Evolutionary conservation across 2,329 filamentous ascomycete species (phyloP).

Genomic region (Bipolaris oryzae): DNA sequence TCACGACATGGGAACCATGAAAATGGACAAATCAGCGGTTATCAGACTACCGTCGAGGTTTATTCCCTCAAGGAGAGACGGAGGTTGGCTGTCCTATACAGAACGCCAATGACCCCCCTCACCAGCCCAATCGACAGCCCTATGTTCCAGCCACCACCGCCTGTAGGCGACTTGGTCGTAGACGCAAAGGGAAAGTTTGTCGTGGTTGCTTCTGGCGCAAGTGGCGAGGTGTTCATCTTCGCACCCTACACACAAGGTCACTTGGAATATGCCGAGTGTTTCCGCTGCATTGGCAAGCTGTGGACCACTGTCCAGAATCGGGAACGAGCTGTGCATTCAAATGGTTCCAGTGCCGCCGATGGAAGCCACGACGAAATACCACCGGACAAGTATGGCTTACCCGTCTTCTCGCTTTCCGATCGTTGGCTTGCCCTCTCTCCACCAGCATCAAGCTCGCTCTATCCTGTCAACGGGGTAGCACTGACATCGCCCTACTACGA

Average conservation of each 20-base stretch:
- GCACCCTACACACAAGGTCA: constrained; percentile 40
- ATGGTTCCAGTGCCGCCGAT: constrained; percentile 46
- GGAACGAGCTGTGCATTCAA: constrained; percentile 42
- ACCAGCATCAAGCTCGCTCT: constrained; percentile 71
- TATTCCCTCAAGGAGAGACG: constrained; percentile 81
- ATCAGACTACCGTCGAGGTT: constrained; percentile 87
- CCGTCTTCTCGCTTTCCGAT: constrained; percentile 71
- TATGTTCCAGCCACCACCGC: constrained; percentile 70
- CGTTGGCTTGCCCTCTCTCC: constrained; percentile 82
- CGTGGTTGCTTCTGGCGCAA: constrained; percentile 77
- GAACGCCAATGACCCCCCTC: constrained; percentile 67
- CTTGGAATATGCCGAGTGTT: constrained; percentile 46
- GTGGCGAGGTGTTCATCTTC: constrained; percentile 86
- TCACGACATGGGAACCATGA: constrained; percentile 37
- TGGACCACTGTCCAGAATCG: constrained; percentile 82
- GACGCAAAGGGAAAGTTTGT: constrained; percentile 74
- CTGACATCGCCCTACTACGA: constrained; percentile 58
- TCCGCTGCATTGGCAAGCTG: constrained; percentile 80
- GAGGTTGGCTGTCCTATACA: constrained; percentile 74
- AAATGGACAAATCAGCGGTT: constrained; percentile 60
- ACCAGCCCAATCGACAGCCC: constrained; percentile 63
- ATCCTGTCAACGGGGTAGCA: constrained; percentile 70
- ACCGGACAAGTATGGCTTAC: constrained; percentile 58
- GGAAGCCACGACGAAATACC: constrained; percentile 41
- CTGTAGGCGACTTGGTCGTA: constrained; percentile 74